Percentiles rank a stretch among this genome's conserved stretches.
These are phyloP conservation scores for Cardamine resedifolia DNA, from an alignment of 345 rosid genomes.

Conservation along the genomic window DNA sequence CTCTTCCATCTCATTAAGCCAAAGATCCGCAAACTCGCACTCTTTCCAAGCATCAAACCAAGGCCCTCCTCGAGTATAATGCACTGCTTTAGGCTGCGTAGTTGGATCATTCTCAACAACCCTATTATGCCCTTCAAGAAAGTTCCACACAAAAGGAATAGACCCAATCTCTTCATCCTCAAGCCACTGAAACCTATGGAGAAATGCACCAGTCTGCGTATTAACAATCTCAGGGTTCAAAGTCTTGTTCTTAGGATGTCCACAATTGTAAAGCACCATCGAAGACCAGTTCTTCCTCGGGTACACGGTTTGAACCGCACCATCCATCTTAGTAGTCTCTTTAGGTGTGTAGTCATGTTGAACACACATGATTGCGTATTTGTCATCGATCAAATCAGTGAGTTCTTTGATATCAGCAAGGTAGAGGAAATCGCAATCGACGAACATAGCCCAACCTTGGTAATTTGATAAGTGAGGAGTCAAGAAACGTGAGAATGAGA, in stretches of 20 bases:
- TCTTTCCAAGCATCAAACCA: slow-evolving; percentile 97
- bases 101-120: slow-evolving; percentile 59
- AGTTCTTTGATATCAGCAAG: slow-evolving; percentile 77
- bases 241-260: slow-evolving; percentile 81
- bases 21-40: slow-evolving; percentile 89
- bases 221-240: slow-evolving; percentile 72
- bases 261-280: slow-evolving; percentile 93
- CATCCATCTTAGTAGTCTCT: slow-evolving; percentile 96
- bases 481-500: slow-evolving; percentile 86
- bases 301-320: slow-evolving; percentile 88
- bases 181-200: slow-evolving; percentile 98
- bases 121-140: slow-evolving; percentile 93
- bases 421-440: slow-evolving; percentile 94
- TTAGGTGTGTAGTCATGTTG: slow-evolving; percentile 92
- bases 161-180: slow-evolving; percentile 86
- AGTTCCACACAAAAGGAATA: slow-evolving; percentile 86
- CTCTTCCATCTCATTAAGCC: slow-evolving; percentile 80
- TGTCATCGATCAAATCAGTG: slow-evolving; percentile 75
- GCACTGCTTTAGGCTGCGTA: slow-evolving; percentile 76
- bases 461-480: slow-evolving; percentile 77
- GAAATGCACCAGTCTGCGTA: slow-evolving; percentile 77
- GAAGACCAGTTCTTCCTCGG: slow-evolving; percentile 99
- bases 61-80: slow-evolving; percentile 95
- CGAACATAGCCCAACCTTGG: slow-evolving; percentile 98
- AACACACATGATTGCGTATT: slow-evolving; percentile 89